These are phyloP conservation scores for Gaultheria prostrata DNA, from an alignment of 148 eudicot genomes.

Conservation along the genomic window DNA sequence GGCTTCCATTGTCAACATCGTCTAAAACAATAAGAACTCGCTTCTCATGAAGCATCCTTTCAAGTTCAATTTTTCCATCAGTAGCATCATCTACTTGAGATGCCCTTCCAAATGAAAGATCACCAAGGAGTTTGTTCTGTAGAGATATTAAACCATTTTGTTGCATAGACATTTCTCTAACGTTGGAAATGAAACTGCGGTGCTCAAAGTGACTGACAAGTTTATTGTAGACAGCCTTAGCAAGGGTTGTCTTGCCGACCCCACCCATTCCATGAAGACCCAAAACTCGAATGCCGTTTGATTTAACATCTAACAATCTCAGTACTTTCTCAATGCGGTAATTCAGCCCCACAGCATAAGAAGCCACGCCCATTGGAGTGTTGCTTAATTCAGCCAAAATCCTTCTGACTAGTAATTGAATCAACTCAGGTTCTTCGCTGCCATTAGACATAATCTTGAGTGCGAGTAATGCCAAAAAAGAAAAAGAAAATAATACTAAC, in stretches of 20 bases:
- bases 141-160: constrained; percentile 26
- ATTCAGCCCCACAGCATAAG: constrained; percentile 46
- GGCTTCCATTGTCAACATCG: constrained; percentile 39
- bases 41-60: constrained; percentile 16
- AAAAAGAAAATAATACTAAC: background rate
- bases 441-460: constrained; percentile 11
- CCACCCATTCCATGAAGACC: constrained; percentile 61
- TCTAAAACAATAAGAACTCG: constrained; percentile 51
- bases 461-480: background rate
- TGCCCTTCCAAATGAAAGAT: constrained; percentile 27
- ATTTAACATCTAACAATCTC: constrained; percentile 25
- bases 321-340: constrained; percentile 33
- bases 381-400: constrained; percentile 39
- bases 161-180: constrained; percentile 31
- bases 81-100: constrained; percentile 7
- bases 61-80: constrained; percentile 19
- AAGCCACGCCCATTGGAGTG: constrained; percentile 43
- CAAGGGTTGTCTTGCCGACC: constrained; percentile 69
- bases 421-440: constrained; percentile 37
- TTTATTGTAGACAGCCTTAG: constrained; percentile 57
- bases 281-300: constrained; percentile 29
- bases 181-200: constrained; percentile 45
- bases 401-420: constrained; percentile 37
- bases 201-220: constrained; percentile 34
- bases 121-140: constrained; percentile 26